phyloP scores from a whole-genome alignment of 2,329 filamentous ascomycete species.

The Aspergillus glaucus region DNA sequence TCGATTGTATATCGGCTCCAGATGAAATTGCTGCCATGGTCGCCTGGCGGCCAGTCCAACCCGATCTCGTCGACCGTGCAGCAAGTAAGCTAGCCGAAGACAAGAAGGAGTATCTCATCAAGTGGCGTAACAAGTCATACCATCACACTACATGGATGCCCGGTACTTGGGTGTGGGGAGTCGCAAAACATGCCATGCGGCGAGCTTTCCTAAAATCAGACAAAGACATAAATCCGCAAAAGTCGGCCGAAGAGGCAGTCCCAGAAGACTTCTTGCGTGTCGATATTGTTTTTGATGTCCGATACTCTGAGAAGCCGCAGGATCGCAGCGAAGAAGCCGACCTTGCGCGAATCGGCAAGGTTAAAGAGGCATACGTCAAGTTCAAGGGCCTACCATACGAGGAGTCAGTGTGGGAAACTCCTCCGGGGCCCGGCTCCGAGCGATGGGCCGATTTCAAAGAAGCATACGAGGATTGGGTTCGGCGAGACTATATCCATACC shows the following conservation, averaged over 20 bases:
- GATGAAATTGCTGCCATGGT: conserved; percentile 71
- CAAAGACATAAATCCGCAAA: conserved; percentile 56
- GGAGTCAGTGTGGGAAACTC: conserved; percentile 82
- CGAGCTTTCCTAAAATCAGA: conserved; percentile 68
- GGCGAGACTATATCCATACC: conserved; percentile 66
- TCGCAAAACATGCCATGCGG: conserved; percentile 58
- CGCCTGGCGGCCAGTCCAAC: conserved; percentile 72
- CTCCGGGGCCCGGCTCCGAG: conserved; percentile 55
- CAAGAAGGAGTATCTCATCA: conserved; percentile 86
- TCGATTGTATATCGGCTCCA: conserved; percentile 61
- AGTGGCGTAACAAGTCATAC: conserved; percentile 78
- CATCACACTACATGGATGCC: conserved; percentile 80
- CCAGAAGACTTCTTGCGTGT: conserved; percentile 78
- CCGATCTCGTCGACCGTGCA: conserved; percentile 48
- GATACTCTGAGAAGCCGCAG: conserved; percentile 54
- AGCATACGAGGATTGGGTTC: conserved; percentile 81
- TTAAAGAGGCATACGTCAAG: conserved; percentile 74
- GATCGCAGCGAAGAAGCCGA: conserved; percentile 62
- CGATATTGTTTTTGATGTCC: conserved; percentile 83
- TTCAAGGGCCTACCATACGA: conserved; percentile 90
- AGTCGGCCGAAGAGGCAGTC: conserved; percentile 70
- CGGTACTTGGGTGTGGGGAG: conserved; percentile 80
- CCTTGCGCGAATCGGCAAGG: conserved; percentile 62
- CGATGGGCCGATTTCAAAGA: conserved; percentile 72
- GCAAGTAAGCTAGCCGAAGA: conserved; percentile 60